Conservation (phyloP, 1,284 basidiomycete genomes). For the Microstroma glucosiphilum region DNA sequence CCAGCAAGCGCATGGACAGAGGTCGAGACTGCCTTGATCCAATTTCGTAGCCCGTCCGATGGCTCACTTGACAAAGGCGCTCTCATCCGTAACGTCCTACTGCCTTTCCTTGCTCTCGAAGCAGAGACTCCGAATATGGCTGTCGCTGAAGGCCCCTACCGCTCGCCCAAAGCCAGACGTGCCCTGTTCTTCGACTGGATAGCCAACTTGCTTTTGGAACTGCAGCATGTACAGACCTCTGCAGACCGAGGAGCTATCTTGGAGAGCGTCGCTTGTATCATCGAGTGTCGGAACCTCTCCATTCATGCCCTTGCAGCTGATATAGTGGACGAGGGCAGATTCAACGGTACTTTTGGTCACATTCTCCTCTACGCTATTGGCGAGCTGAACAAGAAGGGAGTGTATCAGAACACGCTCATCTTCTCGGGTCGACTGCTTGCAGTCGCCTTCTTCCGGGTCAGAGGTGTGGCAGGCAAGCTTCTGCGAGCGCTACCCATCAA, state of each 20-base stretch:
- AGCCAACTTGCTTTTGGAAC: constrained; percentile 31
- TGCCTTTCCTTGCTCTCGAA: constrained; percentile 45
- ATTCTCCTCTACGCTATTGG: constrained; percentile 43
- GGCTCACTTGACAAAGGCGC: constrained; percentile 31
- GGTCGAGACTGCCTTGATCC: constrained; percentile 31
- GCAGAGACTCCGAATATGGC: constrained; percentile 35
- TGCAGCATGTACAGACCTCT: constrained; percentile 43
- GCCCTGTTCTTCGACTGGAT: constrained; percentile 47
- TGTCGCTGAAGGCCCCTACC: constrained; percentile 20
- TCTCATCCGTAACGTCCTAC: constrained; percentile 32
- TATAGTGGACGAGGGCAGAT: constrained; percentile 29
- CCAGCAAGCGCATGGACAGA: constrained; percentile 41
- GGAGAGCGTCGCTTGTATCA: constrained; percentile 45
- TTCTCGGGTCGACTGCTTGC: constrained; percentile 42
- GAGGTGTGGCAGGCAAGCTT: constrained; percentile 42
- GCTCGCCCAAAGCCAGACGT: constrained; percentile 27
- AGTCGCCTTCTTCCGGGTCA: constrained; percentile 40
- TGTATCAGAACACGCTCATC: constrained; percentile 47
- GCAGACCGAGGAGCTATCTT: constrained; percentile 44
- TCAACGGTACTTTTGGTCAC: constrained; percentile 39
- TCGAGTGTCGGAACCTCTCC: constrained; percentile 41
- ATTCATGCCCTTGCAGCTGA: constrained; percentile 26
- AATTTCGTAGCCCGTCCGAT: constrained; percentile 26
- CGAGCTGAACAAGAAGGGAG: constrained; percentile 48
- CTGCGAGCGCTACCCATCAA: constrained; percentile 42